These are phyloP conservation scores for Luffa aegyptiaca DNA, from an alignment of 306 rosid species.

Conservation along the genomic window DNA sequence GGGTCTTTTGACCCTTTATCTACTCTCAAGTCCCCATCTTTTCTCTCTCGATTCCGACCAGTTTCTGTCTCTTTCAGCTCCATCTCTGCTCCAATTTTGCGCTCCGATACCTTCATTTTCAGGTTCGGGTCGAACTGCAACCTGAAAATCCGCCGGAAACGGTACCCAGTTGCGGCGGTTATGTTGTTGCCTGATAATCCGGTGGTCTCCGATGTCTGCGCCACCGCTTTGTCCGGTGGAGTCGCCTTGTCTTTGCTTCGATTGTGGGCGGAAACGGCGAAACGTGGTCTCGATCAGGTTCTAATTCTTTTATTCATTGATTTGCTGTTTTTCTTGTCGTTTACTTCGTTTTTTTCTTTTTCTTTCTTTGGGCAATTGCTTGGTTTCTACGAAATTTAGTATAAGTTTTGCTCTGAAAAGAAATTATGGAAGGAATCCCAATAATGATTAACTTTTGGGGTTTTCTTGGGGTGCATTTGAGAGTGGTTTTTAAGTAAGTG, in stretches of 20 bases:
- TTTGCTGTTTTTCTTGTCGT: not conserved
- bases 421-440: not conserved
- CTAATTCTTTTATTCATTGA: not conserved
- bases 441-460: not conserved
- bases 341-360: not conserved
- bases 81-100: not conserved
- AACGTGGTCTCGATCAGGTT: conserved; percentile 66
- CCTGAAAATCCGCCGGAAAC: conserved; percentile 13
- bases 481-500: not conserved
- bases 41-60: not conserved
- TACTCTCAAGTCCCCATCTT: not conserved
- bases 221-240: conserved; percentile 37
- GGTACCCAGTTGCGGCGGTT: conserved; percentile 23
- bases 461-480: not conserved
- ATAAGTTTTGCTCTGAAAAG: not conserved
- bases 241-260: conserved; percentile 48
- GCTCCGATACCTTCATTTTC: not conserved
- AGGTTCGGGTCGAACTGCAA: not conserved
- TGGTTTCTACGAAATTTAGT: not conserved
- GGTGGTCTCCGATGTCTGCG: conserved; percentile 47
- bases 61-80: not conserved
- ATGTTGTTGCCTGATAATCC: conserved; percentile 42
- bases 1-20: not conserved
- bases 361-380: not conserved
- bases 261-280: conserved; percentile 66